These are phyloP conservation scores for Rhizopogon vulgaris DNA, from an alignment of 768 basidiomycete genomes.

Conservation along the genomic window DNA sequence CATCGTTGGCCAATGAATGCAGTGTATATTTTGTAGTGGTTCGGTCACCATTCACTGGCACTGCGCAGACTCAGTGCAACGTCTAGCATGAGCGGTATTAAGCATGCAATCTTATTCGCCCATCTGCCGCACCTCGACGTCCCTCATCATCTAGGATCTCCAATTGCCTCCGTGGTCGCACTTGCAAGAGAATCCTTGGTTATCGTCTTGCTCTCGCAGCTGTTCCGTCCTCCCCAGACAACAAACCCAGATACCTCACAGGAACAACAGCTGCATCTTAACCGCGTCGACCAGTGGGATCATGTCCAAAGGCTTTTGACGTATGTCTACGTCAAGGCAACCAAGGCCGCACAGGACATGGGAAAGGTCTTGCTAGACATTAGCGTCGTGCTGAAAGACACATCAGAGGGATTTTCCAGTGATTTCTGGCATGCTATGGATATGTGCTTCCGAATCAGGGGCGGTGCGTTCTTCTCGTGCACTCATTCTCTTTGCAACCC, in stretches of 20 bases:
- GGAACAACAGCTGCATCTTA: background rate
- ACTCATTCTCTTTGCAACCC: slow-evolving; percentile 2
- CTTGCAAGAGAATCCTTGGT: slow-evolving; percentile 45
- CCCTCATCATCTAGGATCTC: slow-evolving; percentile 51
- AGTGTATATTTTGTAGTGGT: no score
- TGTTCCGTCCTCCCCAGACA: slow-evolving; percentile 37
- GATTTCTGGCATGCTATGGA: slow-evolving; percentile 33
- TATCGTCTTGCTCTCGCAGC: slow-evolving; percentile 59
- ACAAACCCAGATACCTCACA: background rate
- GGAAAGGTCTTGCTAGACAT: slow-evolving; percentile 71
- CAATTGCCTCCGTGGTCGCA: slow-evolving; percentile 41
- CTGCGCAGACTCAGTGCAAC: no score
- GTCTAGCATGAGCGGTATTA: background rate
- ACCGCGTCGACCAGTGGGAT: slow-evolving; percentile 52
- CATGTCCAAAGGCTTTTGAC: slow-evolving; percentile 73
- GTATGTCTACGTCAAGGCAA: slow-evolving; percentile 82
- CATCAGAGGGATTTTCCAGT: slow-evolving; percentile 36
- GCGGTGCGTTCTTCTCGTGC: slow-evolving; percentile 30
- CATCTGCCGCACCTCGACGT: slow-evolving; percentile 27
- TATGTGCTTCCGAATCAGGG: slow-evolving; percentile 37
- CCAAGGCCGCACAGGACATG: slow-evolving; percentile 59
- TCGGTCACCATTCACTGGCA: no score
- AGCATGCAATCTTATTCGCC: background rate
- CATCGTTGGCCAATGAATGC: no score
- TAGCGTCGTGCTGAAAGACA: slow-evolving; percentile 67